Evolutionary conservation across 2,329 filamentous ascomycete species (phyloP).

Genomic region (Cladosporium sp.): DNA sequence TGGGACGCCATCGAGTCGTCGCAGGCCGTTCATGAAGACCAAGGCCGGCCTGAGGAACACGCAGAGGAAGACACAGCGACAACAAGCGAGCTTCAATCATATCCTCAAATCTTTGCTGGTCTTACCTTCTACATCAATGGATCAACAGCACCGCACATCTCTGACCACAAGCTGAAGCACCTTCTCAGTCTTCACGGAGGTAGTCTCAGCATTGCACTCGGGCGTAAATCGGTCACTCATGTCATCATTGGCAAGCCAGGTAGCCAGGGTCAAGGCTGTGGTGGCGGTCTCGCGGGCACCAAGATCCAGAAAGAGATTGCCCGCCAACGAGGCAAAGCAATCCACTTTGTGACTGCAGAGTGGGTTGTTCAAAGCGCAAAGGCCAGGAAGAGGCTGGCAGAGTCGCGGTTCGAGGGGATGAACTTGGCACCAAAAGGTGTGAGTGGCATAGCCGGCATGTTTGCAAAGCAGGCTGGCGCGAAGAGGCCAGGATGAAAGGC

Average conservation of each 20-base stretch:
- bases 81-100: constrained; percentile 7
- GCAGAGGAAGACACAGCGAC: background rate
- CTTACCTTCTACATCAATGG: constrained; percentile 84
- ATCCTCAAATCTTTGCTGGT: constrained; percentile 53
- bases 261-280: constrained; percentile 51
- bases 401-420: constrained; percentile 68
- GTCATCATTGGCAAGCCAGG: constrained; percentile 72
- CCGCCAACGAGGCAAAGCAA: constrained; percentile 63
- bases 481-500: constrained; percentile 11
- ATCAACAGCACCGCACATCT: constrained; percentile 76
- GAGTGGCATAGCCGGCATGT: constrained; percentile 57
- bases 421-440: constrained; percentile 64
- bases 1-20: constrained; percentile 21
- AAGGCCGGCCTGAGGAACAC: background rate
- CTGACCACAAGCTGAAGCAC: constrained; percentile 82
- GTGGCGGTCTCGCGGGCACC: constrained; percentile 71
- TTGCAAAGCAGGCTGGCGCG: constrained; percentile 11
- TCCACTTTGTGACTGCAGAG: constrained; percentile 78
- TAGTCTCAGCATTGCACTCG: constrained; percentile 67
- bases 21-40: background rate
- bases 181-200: constrained; percentile 75
- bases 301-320: constrained; percentile 82
- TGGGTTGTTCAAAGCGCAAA: constrained; percentile 87
- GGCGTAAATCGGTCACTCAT: constrained; percentile 75
- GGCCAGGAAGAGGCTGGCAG: constrained; percentile 70